Percentiles rank a stretch among this genome's conserved stretches.
Conservation (phyloP, 108 stramenopile genomes). For the Pseudonitzschia pungens region DNA sequence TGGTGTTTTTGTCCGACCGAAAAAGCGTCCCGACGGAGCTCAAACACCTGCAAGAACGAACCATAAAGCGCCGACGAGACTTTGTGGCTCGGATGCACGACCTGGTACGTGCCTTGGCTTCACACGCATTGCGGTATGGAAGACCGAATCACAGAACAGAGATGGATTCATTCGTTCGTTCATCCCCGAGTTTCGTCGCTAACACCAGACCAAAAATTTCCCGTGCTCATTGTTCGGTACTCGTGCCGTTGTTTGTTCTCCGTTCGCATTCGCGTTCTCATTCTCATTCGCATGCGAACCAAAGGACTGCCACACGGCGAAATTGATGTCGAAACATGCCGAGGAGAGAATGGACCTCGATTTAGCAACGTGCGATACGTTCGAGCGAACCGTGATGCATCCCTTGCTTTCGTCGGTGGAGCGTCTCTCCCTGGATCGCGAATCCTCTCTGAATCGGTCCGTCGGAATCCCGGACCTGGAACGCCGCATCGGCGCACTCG, state of each 20-base stretch:
- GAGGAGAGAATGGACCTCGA: constrained; percentile 41
- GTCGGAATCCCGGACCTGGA: constrained; percentile 16
- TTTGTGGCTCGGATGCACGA: constrained; percentile 32
- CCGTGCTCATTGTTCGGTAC: not conserved
- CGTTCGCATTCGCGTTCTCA: not conserved
- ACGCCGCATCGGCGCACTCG: constrained; percentile 21
- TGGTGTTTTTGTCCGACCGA: constrained; percentile 38
- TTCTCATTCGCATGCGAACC: not conserved
- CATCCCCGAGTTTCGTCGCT: too few relatives aligned
- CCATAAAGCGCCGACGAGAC: constrained; percentile 33
- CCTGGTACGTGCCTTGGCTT: constrained; percentile 1
- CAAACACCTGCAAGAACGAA: constrained; percentile 27
- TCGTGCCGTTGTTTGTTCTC: not conserved
- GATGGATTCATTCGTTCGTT: too few relatives aligned
- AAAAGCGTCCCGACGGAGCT: constrained; percentile 26
- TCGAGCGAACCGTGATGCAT: constrained; percentile 26
- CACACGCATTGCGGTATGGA: too few relatives aligned
- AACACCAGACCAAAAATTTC: not conserved
- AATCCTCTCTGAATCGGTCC: constrained; percentile 22
- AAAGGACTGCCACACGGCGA: constrained; percentile 28
- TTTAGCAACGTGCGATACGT: constrained; percentile 36
- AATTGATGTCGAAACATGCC: constrained; percentile 17
- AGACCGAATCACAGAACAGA: too few relatives aligned
- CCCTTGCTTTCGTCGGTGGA: constrained; percentile 34
- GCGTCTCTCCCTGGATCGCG: constrained; percentile 32